Conservation (phyloP, 2,329 filamentous ascomycete genomes). For the Penicillium sp. region DNA sequence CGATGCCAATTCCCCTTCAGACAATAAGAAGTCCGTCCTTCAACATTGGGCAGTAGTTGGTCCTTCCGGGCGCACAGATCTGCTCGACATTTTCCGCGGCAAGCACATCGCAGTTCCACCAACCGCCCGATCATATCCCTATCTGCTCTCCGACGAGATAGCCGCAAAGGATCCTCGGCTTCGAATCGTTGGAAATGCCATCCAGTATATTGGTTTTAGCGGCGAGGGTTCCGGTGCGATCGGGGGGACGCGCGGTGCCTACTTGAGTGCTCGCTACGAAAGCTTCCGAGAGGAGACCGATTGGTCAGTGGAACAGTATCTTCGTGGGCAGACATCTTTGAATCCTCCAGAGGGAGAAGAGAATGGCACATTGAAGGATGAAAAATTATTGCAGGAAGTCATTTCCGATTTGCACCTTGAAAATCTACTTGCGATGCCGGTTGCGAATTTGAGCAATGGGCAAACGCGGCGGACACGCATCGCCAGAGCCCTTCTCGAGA, state of each 20-base stretch:
- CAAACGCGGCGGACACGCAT: constrained; percentile 84
- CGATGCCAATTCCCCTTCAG: constrained; percentile 2
- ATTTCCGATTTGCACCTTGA: constrained; percentile 64
- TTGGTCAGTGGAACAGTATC: constrained; percentile 73
- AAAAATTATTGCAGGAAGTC: constrained; percentile 54
- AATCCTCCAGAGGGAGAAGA: constrained; percentile 60
- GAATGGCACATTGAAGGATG: constrained; percentile 47
- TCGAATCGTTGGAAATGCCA: constrained; percentile 58
- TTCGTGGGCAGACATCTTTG: constrained; percentile 74
- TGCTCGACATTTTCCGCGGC: constrained; percentile 73
- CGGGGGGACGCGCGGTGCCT: constrained; percentile 58
- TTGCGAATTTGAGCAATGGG: constrained; percentile 87
- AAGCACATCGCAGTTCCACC: constrained; percentile 71
- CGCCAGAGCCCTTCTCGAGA: constrained; percentile 71
- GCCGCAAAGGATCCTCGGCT: constrained; percentile 46
- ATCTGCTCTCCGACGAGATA: constrained; percentile 60
- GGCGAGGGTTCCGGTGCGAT: constrained; percentile 55
- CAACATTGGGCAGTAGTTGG: constrained; percentile 82
- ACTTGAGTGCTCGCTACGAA: constrained; percentile 86
- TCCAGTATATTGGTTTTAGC: constrained; percentile 88
- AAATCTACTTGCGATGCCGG: constrained; percentile 68
- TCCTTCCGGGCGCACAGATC: constrained; percentile 71
- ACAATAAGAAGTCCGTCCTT: constrained; percentile 10
- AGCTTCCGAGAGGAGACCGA: constrained; percentile 79
- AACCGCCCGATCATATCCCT: constrained; percentile 69